Base-by-base conservation (phyloP, 176 grass and related monocot genomes). In the Urochloa ruziziensis region DNA sequence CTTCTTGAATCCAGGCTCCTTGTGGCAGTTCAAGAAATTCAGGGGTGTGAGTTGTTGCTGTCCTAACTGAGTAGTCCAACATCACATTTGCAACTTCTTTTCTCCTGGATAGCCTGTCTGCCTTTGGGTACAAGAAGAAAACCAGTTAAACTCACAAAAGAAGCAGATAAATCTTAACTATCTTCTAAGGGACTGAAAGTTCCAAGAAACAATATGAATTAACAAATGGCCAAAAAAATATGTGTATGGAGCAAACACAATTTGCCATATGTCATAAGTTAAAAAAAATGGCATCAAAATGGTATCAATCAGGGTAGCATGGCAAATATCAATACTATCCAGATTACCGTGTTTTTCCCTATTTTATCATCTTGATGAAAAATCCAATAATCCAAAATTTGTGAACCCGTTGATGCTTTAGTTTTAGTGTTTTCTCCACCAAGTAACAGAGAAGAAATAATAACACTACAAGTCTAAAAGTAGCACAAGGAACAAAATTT, bases 41-140 rank as follows among this genome's bases (percentile, higher is more conserved):
- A 56, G 96, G 96, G 33, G 96, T 99, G 67, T 99, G 90, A 40
- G 96, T 99, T 48, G 96, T 99, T 86, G 91, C 89, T 2, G 91
- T 92, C 78, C 93, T 93, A 82, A 99, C 91, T 70, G 96, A 92
- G 82, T 94, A 96, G 67, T 99, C 96, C 62, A 88, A 81, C 48
- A 91, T 87, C 62, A 99, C 88, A 68, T 99, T 99, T 80, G 80
- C 84, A 67, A 99, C 89, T 94, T 99, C 96, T 27, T 74, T 93
- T 72, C 83, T 96, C 57, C 77, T 90, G 13, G 88, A 85, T 81
- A 99, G 89, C 63, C 87, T 99, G 2, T 96, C 96, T 86, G 85
- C 96, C 96, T 99, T 81, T 83, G 67, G 47, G 59, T 80, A 62
- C 43, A 78, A 92, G 52, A 16, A 88, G 64, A 81, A 90, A 52